phyloP scores from a whole-genome alignment of 2,329 filamentous ascomycete species.

The Monosporascus sp. region DNA sequence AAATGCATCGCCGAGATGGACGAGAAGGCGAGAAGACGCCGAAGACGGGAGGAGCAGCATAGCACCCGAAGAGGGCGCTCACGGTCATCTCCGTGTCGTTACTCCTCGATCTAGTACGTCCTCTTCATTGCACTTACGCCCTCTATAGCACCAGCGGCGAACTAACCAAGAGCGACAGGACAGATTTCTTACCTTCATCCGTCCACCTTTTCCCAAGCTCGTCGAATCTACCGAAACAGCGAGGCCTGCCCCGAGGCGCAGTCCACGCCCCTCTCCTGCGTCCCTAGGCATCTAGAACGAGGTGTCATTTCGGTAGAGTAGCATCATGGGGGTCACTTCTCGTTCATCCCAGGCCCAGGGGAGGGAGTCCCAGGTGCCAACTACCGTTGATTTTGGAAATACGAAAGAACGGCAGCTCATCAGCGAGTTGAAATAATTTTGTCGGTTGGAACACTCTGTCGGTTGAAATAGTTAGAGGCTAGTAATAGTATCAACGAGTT shows the following conservation, averaged over 20 bases:
- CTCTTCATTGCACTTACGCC: background rate
- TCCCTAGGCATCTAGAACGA: slow-evolving; percentile 75
- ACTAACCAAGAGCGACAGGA: slow-evolving; percentile 5
- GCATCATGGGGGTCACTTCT: no score
- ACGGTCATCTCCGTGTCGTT: slow-evolving; percentile 84
- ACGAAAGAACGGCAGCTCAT: no score
- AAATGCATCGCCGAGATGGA: background rate
- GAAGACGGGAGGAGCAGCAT: background rate
- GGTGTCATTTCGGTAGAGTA: no score
- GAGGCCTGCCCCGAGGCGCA: slow-evolving; percentile 51
- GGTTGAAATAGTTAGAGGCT: no score
- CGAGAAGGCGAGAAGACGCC: background rate
- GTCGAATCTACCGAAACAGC: slow-evolving; percentile 88
- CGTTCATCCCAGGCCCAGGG: no score
- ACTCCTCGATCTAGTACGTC: slow-evolving; percentile 76
- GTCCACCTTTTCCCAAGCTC: slow-evolving; percentile 90
- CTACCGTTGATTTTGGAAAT: no score
- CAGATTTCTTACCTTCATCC: slow-evolving; percentile 98
- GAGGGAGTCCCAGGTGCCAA: no score
- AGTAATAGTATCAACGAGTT: background rate
- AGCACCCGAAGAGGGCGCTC: slow-evolving; percentile 62
- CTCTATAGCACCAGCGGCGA: background rate
- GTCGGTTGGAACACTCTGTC: background rate
- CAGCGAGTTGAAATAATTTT: no score
- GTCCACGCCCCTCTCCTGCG: slow-evolving; percentile 60